Conservation (phyloP, 2,329 filamentous ascomycete genomes). For the Talaromyces amestolkiae region DNA sequence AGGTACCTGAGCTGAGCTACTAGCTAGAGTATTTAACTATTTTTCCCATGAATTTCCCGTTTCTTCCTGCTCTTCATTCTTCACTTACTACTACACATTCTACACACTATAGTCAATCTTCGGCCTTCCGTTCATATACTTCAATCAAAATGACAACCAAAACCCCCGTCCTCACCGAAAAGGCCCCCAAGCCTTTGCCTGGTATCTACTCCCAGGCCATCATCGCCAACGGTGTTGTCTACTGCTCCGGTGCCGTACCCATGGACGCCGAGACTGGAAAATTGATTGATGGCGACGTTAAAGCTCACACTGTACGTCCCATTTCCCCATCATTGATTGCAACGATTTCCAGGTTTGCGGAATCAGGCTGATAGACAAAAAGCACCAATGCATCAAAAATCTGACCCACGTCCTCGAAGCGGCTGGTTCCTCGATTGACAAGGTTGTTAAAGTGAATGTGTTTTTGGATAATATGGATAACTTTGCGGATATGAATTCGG, state of each 20-base stretch:
- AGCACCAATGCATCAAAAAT: slow-evolving; percentile 59
- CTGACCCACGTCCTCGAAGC: slow-evolving; percentile 59
- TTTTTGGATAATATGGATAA: slow-evolving; percentile 65
- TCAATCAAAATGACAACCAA: slow-evolving; percentile 36
- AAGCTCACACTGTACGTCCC: slow-evolving; percentile 52
- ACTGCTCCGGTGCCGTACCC: slow-evolving; percentile 64
- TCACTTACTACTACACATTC: not conserved
- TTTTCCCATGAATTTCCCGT: not conserved
- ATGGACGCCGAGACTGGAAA: slow-evolving; percentile 55
- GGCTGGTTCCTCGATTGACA: slow-evolving; percentile 58
- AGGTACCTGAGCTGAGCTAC: not conserved
- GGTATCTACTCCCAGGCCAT: slow-evolving; percentile 60
- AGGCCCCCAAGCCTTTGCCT: slow-evolving; percentile 53
- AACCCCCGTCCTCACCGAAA: slow-evolving; percentile 45
- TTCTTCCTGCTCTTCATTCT: not conserved
- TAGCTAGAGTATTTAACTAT: not conserved
- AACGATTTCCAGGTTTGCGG: not conserved
- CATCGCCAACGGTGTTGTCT: slow-evolving; percentile 65
- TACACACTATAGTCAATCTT: not conserved
- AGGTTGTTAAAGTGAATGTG: slow-evolving; percentile 66
- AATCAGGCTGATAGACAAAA: not conserved
- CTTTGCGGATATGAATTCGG: slow-evolving; percentile 75
- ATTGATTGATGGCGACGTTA: slow-evolving; percentile 57
- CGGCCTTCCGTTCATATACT: not conserved
- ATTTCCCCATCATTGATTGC: not conserved